phyloP scores from a whole-genome alignment of 2,329 filamentous ascomycete genomes.

The Fusarium sacchari region DNA sequence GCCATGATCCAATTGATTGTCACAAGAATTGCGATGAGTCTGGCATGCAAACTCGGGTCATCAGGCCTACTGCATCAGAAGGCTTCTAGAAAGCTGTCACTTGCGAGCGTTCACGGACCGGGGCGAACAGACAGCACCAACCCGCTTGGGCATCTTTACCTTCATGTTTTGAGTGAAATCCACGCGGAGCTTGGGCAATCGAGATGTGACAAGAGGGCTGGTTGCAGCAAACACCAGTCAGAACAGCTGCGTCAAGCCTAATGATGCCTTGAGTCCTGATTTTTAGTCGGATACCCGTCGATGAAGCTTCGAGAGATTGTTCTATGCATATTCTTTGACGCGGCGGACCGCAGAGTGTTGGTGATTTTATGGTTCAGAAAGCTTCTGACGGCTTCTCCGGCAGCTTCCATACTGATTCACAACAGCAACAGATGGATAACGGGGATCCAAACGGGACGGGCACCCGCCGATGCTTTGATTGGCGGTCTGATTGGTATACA shows the following conservation, averaged over 20 bases:
- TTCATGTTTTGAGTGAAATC: slow-evolving; percentile 26
- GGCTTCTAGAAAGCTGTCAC: slow-evolving; percentile 40
- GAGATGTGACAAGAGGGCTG: slow-evolving; percentile 26
- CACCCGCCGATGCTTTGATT: slow-evolving; percentile 30
- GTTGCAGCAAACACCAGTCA: slow-evolving; percentile 26
- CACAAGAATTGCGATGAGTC: slow-evolving; percentile 16
- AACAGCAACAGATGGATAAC: slow-evolving; percentile 25
- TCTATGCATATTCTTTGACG: slow-evolving; percentile 30
- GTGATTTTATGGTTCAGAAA: slow-evolving; percentile 31
- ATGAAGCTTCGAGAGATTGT: slow-evolving; percentile 40
- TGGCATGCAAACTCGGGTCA: slow-evolving; percentile 28
- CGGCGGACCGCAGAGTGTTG: slow-evolving; percentile 34
- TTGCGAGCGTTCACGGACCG: slow-evolving; percentile 24
- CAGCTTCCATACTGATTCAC: slow-evolving; percentile 37
- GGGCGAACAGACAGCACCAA: slow-evolving; percentile 26
- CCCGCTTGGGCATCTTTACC: slow-evolving; percentile 6
- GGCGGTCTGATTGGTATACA: slow-evolving; percentile 27
- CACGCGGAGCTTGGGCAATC: slow-evolving; percentile 39
- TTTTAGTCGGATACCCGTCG: slow-evolving; percentile 23
- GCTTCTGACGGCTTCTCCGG: slow-evolving; percentile 24
- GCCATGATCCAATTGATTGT: slow-evolving; percentile 6
- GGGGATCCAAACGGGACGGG: slow-evolving; percentile 34
- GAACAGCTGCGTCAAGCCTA: slow-evolving; percentile 20
- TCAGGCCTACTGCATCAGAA: slow-evolving; percentile 30
- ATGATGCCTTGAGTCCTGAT: slow-evolving; percentile 23